Conservation (phyloP, 257 asterid species). For the Mentha longifolia region DNA sequence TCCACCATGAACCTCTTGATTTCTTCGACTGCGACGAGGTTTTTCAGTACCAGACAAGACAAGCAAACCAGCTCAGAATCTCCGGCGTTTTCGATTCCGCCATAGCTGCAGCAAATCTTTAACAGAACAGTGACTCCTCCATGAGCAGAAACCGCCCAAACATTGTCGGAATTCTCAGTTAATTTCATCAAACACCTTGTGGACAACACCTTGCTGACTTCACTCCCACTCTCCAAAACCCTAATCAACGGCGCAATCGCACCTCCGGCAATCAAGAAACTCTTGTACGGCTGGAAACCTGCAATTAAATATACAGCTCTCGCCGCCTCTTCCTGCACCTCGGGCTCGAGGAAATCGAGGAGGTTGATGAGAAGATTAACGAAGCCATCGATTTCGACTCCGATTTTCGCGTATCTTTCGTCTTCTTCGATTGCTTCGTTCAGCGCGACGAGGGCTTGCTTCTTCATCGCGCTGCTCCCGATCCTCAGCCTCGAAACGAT, state of each 20-base stretch:
- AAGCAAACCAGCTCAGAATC: conserved; percentile 52
- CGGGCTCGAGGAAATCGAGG: conserved; percentile 64
- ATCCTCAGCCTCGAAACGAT: conserved; percentile 70
- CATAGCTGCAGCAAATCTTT: conserved; percentile 52
- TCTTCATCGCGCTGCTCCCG: conserved; percentile 80
- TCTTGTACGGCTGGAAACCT: conserved; percentile 43
- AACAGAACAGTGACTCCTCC: conserved; percentile 84
- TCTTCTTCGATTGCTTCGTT: conserved; percentile 68
- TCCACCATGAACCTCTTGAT: conserved; percentile 88
- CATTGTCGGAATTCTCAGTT: conserved; percentile 89
- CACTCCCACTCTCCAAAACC: conserved; percentile 70
- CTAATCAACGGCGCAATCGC: conserved; percentile 66
- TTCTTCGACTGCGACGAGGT: conserved; percentile 82
- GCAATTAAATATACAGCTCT: conserved; percentile 61
- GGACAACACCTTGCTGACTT: conserved; percentile 56
- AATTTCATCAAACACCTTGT: conserved; percentile 79
- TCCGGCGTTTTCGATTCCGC: neutral
- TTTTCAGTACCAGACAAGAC: conserved; percentile 84
- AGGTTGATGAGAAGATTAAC: conserved; percentile 49
- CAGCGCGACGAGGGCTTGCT: conserved; percentile 60
- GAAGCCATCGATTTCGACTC: conserved; percentile 62
- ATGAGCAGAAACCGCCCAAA: conserved; percentile 93
- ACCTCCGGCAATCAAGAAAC: conserved; percentile 57
- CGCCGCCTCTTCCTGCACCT: conserved; percentile 69
- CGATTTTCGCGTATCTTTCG: conserved; percentile 63